phyloP scores from a whole-genome alignment of 2,329 filamentous ascomycete genomes.

The Microthyrium microscopicum region DNA sequence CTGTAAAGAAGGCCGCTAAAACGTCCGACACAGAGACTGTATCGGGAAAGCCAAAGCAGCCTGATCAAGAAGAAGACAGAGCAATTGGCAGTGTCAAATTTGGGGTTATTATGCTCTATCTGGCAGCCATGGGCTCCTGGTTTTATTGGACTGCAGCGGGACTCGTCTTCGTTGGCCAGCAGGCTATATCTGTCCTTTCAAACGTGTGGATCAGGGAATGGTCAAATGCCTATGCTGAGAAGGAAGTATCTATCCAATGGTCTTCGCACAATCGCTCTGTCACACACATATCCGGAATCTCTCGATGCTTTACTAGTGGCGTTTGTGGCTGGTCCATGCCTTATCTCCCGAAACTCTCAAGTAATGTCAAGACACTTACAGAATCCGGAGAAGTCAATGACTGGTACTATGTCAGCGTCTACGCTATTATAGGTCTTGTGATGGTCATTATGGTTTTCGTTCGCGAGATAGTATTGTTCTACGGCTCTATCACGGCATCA shows the following conservation, averaged over 20 bases:
- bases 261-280: constrained; percentile 22
- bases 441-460: constrained; percentile 71
- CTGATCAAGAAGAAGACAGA: constrained; percentile 50
- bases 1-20: constrained; percentile 23
- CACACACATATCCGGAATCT: constrained; percentile 26
- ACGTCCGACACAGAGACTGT: constrained; percentile 27
- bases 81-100: constrained; percentile 76
- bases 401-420: constrained; percentile 66
- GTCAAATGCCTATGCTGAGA: constrained; percentile 68
- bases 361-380: constrained; percentile 4
- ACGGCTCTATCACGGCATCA: constrained; percentile 78
- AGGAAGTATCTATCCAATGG: constrained; percentile 21
- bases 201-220: constrained; percentile 92
- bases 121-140: constrained; percentile 85
- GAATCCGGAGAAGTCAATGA: constrained; percentile 49
- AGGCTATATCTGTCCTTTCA: constrained; percentile 70
- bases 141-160: constrained; percentile 78
- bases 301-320: constrained; percentile 31
- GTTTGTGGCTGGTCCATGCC: constrained; percentile 30
- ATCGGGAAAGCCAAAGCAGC: constrained; percentile 23
- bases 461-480: constrained; percentile 79
- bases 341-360: constrained; percentile 15
- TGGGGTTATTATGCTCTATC: constrained; percentile 70
- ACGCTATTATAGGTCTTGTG: constrained; percentile 60
- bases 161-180: constrained; percentile 63